Base-by-base conservation (phyloP, 495 filamentous ascomycete species). In the Cercophora scortea region DNA sequence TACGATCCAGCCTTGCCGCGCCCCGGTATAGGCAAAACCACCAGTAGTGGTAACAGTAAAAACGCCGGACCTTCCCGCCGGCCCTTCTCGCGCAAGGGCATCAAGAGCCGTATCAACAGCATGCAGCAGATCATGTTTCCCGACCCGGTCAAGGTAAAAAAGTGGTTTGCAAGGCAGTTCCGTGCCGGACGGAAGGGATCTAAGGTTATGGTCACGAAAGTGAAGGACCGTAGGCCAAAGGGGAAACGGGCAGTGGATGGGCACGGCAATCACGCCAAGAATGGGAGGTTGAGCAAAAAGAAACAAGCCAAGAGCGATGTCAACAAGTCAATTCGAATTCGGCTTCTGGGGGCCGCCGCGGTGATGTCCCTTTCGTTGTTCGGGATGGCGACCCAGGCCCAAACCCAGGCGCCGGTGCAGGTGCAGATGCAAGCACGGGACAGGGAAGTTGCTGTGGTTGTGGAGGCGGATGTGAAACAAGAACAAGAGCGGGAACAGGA, bases 91-190 rank as follows among this genome's bases (percentile, higher is more conserved):
- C 43, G 43, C 16, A 11, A 7, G 17, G 11, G 12, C 6, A 32
- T 50, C 32, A 51, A 33, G 16, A 25, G 18, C 8, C 47, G 47
- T 17, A 19, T 48, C 12, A 39, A 33, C 47, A 10, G 41, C 46
- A 25, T 55, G 19, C 47, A 39, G 6, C 35, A 45, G 10, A 25
- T 25, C 25, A 25, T 25, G 2, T 25, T 25, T 5, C 41, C n/a
- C 6, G 9, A 32, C 10, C 25, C 53, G 1, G 35, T 52, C 38
- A 59, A 59, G 42, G 59, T 59, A 50, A 61, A 56, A 50, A 59
- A 59, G 17, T 61, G 59, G 59, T 32, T 61, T 11, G 53, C 50
- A 8, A 47, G 56, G n/a, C 49, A 56, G 50, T 59, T 59, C 17
- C 47, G 46, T 9, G 59, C 53, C 0, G 49, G 57, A 18, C 50